phyloP scores from a whole-genome alignment of 441 rosid genomes.

The Metrosideros polymorpha region DNA sequence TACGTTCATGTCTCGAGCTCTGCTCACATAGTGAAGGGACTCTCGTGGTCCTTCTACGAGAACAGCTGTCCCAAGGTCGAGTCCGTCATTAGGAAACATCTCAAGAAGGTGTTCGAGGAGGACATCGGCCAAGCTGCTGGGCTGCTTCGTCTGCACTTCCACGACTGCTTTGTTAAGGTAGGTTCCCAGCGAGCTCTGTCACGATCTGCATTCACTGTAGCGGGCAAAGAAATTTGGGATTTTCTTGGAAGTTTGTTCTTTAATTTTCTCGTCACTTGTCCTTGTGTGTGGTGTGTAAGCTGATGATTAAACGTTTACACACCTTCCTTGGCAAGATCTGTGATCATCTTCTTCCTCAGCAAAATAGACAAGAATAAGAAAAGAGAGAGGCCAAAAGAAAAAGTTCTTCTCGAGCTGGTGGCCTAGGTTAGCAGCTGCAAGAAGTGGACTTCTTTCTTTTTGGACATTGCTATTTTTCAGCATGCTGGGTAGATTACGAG shows the following conservation, averaged over 20 bases:
- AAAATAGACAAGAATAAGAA: background rate
- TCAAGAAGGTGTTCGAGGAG: conserved; percentile 36
- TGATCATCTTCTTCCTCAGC: background rate
- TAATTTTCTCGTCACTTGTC: background rate
- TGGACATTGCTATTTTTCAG: background rate
- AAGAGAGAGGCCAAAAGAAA: background rate
- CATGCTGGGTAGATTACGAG: background rate
- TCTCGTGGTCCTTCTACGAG: conserved; percentile 49
- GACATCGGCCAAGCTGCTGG: conserved; percentile 79
- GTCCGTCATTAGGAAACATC: conserved; percentile 35
- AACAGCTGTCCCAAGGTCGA: conserved; percentile 51
- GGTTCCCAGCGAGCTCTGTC: background rate
- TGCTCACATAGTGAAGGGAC: conserved; percentile 32
- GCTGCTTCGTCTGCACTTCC: conserved; percentile 74
- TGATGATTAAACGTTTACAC: background rate
- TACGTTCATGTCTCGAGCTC: conserved; percentile 1
- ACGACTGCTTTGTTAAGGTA: conserved; percentile 87
- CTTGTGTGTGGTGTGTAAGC: background rate
- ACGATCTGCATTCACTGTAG: background rate
- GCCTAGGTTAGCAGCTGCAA: background rate
- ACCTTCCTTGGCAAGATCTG: background rate
- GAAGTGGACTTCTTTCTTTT: background rate
- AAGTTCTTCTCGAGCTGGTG: background rate
- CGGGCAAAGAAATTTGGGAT: background rate
- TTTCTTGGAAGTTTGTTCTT: background rate